These are phyloP conservation scores for Termitomyces sp. DNA, from an alignment of 768 basidiomycete species.

Conservation along the genomic window DNA sequence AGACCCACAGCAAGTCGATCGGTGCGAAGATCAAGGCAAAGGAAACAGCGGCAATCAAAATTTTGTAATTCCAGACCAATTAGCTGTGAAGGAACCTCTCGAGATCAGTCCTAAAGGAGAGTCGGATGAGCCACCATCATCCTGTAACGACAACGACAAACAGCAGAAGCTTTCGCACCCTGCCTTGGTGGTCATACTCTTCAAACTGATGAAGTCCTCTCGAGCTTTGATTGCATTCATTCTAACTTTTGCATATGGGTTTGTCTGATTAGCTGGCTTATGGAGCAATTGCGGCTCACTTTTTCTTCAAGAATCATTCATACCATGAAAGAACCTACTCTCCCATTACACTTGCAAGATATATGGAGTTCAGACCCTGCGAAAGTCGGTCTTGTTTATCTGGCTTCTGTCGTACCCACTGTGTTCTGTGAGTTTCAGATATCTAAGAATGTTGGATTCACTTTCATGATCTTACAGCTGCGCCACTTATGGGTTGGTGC, in stretches of 20 bases:
- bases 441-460: background rate
- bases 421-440: conserved; percentile 45
- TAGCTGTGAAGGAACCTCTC: background rate
- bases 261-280: conserved; percentile 7
- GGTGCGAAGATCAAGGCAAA: background rate
- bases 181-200: conserved; percentile 36
- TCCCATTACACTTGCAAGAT: conserved; percentile 48
- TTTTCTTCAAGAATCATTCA: conserved; percentile 32
- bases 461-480: conserved; percentile 30
- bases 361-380: conserved; percentile 41
- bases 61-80: background rate
- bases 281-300: background rate
- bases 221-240: conserved; percentile 42
- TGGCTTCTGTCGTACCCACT: conserved; percentile 59
- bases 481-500: conserved; percentile 52
- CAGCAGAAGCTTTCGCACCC: conserved; percentile 12
- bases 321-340: conserved; percentile 47
- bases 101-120: background rate
- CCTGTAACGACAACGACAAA: background rate
- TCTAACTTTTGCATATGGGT: conserved; percentile 52
- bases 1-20: conserved; percentile 26
- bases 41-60: background rate
- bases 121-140: background rate
- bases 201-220: conserved; percentile 35
- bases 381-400: conserved; percentile 61